Percentiles rank a stretch among this genome's conserved stretches.
These are phyloP conservation scores for Sordaria brevicollis DNA, from an alignment of 495 filamentous ascomycete genomes.

Conservation along the genomic window DNA sequence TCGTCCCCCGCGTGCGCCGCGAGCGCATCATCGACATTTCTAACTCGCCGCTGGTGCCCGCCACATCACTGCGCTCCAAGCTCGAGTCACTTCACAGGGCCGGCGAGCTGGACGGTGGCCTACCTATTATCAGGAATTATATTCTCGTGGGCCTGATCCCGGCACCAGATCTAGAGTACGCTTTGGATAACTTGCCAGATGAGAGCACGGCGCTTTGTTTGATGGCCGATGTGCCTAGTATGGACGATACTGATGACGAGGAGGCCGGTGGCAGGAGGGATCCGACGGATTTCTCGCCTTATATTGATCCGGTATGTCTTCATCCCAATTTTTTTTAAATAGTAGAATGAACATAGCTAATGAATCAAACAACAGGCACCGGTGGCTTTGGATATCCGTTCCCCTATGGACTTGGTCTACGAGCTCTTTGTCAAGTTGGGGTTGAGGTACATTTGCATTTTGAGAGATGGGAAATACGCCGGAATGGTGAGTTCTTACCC, in stretches of 20 bases:
- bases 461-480: slow-evolving; percentile 72
- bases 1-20: slow-evolving; percentile 61
- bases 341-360: neutral
- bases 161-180: slow-evolving; percentile 89
- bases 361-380: slow-evolving; percentile 46
- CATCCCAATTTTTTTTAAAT: neutral
- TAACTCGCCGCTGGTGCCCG: slow-evolving; percentile 63
- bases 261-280: slow-evolving; percentile 37
- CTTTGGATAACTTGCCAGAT: slow-evolving; percentile 67
- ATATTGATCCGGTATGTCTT: slow-evolving; percentile 69
- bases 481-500: slow-evolving; percentile 55
- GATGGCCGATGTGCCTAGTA: slow-evolving; percentile 57
- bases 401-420: slow-evolving; percentile 90
- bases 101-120: slow-evolving; percentile 84
- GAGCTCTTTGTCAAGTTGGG: slow-evolving; percentile 96
- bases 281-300: slow-evolving; percentile 77
- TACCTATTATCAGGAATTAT: slow-evolving; percentile 72
- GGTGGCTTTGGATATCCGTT: slow-evolving; percentile 76
- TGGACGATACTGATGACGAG: slow-evolving; percentile 45
- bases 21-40: slow-evolving; percentile 84
- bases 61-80: slow-evolving; percentile 63
- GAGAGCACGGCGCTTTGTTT: slow-evolving; percentile 66
- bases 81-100: slow-evolving; percentile 71
- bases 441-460: slow-evolving; percentile 82
- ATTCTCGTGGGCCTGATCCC: slow-evolving; percentile 87